Evolutionary conservation across 352 stramenopile genomes (phyloP).

Genomic region (Phytophthora sojae): DNA sequence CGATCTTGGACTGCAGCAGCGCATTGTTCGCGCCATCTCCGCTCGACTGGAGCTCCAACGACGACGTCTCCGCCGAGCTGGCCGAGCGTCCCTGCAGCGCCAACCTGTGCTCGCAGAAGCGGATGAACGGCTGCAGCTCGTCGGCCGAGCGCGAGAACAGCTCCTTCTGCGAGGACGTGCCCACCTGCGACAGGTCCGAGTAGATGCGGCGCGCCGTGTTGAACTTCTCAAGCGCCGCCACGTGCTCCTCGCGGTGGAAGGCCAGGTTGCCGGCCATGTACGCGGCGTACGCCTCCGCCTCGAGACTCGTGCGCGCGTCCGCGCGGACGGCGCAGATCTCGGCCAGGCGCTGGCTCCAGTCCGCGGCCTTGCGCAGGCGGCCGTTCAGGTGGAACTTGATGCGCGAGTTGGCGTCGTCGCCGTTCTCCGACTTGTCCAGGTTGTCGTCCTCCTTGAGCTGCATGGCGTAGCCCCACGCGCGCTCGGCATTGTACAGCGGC

Average conservation of each 20-base stretch:
- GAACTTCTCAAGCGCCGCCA: constrained; percentile 84
- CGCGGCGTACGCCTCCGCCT: constrained; percentile 88
- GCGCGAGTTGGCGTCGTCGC: constrained; percentile 86
- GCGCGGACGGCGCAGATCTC: constrained; percentile 78
- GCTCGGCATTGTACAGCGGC: constrained; percentile 91
- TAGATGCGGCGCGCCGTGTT: constrained; percentile 85
- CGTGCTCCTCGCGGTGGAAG: constrained; percentile 90
- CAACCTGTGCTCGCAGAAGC: constrained; percentile 86
- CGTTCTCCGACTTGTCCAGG: constrained; percentile 85
- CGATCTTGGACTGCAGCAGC: constrained; percentile 87
- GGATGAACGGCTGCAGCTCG: constrained; percentile 86
- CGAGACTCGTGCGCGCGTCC: constrained; percentile 89
- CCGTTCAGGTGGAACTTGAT: constrained; percentile 92
- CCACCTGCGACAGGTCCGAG: constrained; percentile 81
- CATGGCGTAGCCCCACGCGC: constrained; percentile 93
- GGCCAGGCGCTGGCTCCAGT: constrained; percentile 88
- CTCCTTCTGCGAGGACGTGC: constrained; percentile 83
- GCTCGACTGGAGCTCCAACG: constrained; percentile 62
- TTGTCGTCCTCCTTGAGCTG: constrained; percentile 92
- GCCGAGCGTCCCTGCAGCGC: constrained; percentile 63
- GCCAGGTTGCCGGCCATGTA: constrained; percentile 91
- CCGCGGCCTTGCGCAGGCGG: constrained; percentile 86
- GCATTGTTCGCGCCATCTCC: constrained; percentile 78
- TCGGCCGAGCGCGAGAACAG: constrained; percentile 74
- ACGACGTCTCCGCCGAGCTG: constrained; percentile 38